phyloP scores from a whole-genome alignment of 2,329 filamentous ascomycete genomes.

The Herpotrichia juniperi region DNA sequence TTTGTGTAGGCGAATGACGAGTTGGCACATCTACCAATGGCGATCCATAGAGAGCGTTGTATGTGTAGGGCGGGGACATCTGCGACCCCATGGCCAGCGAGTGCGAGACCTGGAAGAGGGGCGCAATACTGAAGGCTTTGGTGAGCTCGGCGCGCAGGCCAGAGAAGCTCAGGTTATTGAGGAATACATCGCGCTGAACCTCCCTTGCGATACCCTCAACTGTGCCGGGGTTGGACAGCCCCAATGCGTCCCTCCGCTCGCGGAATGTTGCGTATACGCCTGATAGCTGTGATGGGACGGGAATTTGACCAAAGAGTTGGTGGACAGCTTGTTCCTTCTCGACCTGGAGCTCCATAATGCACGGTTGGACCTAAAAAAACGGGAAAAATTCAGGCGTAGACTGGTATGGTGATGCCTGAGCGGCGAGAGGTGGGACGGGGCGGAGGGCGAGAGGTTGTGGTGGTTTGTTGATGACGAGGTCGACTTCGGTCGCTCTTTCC shows the following conservation, averaged over 20 bases:
- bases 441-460: not conserved
- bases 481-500: not conserved
- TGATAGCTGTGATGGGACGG: constrained; percentile 70
- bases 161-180: constrained; percentile 96
- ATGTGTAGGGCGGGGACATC: constrained; percentile 90
- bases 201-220: constrained; percentile 89
- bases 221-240: constrained; percentile 88
- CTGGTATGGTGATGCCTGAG: too few species aligned
- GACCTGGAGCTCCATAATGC: constrained; percentile 39
- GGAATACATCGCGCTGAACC: constrained; percentile 93
- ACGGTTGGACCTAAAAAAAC: constrained; percentile 19
- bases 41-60: constrained; percentile 91
- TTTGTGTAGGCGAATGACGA: constrained; percentile 6
- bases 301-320: constrained; percentile 74
- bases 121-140: constrained; percentile 92
- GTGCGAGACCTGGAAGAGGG: constrained; percentile 96
- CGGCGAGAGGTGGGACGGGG: not conserved
- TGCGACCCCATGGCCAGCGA: constrained; percentile 92
- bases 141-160: constrained; percentile 95
- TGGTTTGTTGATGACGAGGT: not conserved
- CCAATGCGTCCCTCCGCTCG: constrained; percentile 84
- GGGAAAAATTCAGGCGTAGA: constrained; percentile 11
- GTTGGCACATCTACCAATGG: constrained; percentile 71
- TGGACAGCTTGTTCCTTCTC: constrained; percentile 46
- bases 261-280: constrained; percentile 83